Percentiles rank a stretch among this genome's conserved stretches.
phyloP scores from a whole-genome alignment of 2,329 filamentous ascomycete species.

The Triangularia setosa region DNA sequence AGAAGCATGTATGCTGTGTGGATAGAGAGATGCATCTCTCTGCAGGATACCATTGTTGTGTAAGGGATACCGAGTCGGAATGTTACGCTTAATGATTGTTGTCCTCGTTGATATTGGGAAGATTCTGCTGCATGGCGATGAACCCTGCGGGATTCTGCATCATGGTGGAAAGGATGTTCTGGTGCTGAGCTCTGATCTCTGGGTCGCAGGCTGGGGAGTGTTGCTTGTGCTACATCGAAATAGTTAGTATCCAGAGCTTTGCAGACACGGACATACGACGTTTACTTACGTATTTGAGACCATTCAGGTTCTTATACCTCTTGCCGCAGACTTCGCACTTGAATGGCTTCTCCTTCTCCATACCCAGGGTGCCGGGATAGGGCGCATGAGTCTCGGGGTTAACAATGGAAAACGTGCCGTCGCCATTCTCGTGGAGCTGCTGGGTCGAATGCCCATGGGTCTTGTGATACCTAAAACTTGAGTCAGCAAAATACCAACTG shows the following conservation, averaged over 20 bases:
- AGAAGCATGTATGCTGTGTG: constrained; percentile 16
- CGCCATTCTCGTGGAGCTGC: constrained; percentile 91
- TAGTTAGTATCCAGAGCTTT: constrained; percentile 31
- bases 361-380: constrained; percentile 94
- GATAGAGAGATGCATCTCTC: background rate
- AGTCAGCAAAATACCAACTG: constrained; percentile 25
- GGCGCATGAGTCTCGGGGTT: constrained; percentile 92
- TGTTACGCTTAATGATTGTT: background rate
- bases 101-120: constrained; percentile 42
- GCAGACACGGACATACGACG: background rate
- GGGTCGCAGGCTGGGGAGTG: constrained; percentile 89
- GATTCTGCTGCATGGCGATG: constrained; percentile 27
- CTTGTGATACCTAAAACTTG: constrained; percentile 57
- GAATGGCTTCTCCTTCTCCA: constrained; percentile 99
- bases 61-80: background rate
- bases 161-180: constrained; percentile 34
- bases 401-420: constrained; percentile 97
- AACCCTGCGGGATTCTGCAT: constrained; percentile 28
- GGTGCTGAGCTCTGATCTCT: constrained; percentile 54
- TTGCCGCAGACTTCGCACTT: constrained; percentile 96
- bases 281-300: constrained; percentile 78
- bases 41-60: background rate
- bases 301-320: constrained; percentile 98
- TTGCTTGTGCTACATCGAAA: constrained; percentile 57
- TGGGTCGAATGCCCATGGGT: constrained; percentile 94